Conservation (phyloP, 2,329 filamentous ascomycete species). For the Fusarium sarcochroum region DNA sequence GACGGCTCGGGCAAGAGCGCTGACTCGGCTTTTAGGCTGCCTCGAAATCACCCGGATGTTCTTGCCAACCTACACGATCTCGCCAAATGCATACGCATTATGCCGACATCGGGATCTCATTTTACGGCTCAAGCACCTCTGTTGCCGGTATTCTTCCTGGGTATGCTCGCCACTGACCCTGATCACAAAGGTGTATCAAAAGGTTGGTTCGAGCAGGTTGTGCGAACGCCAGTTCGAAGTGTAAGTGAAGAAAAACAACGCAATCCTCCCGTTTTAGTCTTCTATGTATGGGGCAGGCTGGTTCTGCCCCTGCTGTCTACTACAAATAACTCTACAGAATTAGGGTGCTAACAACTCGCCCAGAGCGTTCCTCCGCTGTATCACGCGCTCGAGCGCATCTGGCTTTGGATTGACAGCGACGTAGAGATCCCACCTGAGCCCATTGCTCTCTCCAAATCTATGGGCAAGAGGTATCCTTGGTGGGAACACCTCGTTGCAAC, state of each 20-base stretch:
- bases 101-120: slow-evolving; percentile 58
- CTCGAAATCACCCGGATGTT: slow-evolving; percentile 55
- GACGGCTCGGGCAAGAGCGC: slow-evolving; percentile 2
- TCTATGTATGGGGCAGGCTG: slow-evolving; percentile 41
- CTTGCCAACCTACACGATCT: slow-evolving; percentile 52
- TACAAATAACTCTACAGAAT: slow-evolving; percentile 37
- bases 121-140: slow-evolving; percentile 60
- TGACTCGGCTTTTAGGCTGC: slow-evolving; percentile 49
- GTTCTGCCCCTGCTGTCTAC: slow-evolving; percentile 37
- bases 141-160: slow-evolving; percentile 59
- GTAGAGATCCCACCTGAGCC: slow-evolving; percentile 36
- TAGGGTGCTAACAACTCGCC: slow-evolving; percentile 37
- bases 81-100: slow-evolving; percentile 55
- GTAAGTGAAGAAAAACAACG: slow-evolving; percentile 50
- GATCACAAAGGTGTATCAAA: slow-evolving; percentile 50
- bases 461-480: slow-evolving; percentile 54
- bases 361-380: slow-evolving; percentile 60
- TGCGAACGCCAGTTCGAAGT: slow-evolving; percentile 56
- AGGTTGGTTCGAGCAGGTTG: slow-evolving; percentile 56
- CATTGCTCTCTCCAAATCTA: slow-evolving; percentile 35
- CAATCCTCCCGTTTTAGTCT: slow-evolving; percentile 25
- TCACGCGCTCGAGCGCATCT: slow-evolving; percentile 52
- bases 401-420: slow-evolving; percentile 54
- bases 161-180: slow-evolving; percentile 52
- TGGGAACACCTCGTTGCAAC: slow-evolving; percentile 57